Evolutionary conservation across 768 basidiomycete species (phyloP), one percentile per base, ranked within the genome.

Genomic region (Amanita jacksonii): DNA sequence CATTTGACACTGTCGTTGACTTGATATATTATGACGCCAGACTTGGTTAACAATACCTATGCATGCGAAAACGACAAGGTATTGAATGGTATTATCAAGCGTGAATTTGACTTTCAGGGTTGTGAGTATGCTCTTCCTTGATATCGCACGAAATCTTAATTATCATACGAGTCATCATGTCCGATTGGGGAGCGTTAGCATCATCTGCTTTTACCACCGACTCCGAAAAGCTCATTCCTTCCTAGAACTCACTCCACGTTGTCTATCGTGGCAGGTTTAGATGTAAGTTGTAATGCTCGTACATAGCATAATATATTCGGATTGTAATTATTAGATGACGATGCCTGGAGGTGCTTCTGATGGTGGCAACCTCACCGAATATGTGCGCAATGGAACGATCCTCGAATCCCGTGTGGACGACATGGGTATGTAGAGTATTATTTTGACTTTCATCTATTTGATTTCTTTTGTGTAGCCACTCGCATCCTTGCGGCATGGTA

Each of bases 401-500:
- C 70, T 82, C 0, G 66, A 70, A 49, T 56, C 68, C 3, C 75
- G 85, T 4, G 61, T 85, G 4, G 77, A 81, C 43, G 88, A 92
- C 56, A 89, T 90, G 85, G 79, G 76, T 61, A 58, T 23, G 27
- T 18, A 32, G 15, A 18, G 24, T 47, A 15, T 25, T 8, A 20
- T 19, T 20, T 12, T 16, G n/a, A 22, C 10, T 22, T 15, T 38
- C 12, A 27, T 40, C 10, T 13, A 16, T 28, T 32, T 38, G 23
- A 35, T 28, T 24, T 19, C 22, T 30, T 39, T 18, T 23, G 18
- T 38, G 9, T 64, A 77, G 87, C 82, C 3, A 79, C 74, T 7
- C 79, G 88, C 23, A 81, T 91, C 52, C 57, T 90, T 19, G 81
- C 85, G 2, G 63, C 68, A 0, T 90, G 77, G 74, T 87, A 80